Conservation (phyloP, 192 early-diverging fungal species). For the Umbelopsis sp. region DNA sequence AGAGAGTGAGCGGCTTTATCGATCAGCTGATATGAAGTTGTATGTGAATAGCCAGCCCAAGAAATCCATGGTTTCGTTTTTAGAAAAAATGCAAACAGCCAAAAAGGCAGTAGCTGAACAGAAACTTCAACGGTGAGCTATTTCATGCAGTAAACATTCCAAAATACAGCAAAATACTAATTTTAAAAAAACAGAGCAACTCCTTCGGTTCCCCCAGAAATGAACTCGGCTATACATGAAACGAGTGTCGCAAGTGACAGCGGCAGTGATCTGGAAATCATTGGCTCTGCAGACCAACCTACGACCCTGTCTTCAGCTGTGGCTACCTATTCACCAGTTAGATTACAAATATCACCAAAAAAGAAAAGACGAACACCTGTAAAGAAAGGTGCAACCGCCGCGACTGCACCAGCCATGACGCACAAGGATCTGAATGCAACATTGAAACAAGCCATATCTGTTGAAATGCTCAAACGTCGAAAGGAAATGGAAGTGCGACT, state of each 20-base stretch:
- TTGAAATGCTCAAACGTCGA: conserved; percentile 16
- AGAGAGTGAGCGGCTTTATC: conserved; percentile 4
- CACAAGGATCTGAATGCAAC: conserved; percentile 21
- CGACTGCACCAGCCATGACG: background rate
- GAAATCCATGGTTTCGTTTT: background rate
- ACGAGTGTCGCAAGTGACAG: background rate
- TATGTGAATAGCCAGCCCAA: background rate
- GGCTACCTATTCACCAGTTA: background rate
- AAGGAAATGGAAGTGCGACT: conserved; percentile 23
- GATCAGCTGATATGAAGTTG: background rate
- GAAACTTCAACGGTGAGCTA: background rate
- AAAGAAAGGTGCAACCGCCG: background rate
- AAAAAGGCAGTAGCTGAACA: background rate
- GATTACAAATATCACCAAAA: background rate
- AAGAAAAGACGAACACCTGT: background rate
- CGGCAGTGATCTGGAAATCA: conserved; percentile 35
- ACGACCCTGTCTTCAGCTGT: conserved; percentile 3
- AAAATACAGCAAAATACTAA: too few relatives aligned
- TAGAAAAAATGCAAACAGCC: conserved; percentile 6
- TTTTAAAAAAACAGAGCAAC: too few relatives aligned
- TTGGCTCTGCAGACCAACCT: conserved; percentile 20
- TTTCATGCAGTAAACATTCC: too few relatives aligned
- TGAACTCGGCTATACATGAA: background rate
- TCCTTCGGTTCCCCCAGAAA: background rate
- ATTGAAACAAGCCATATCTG: conserved; percentile 22